Percentiles rank a stretch among this genome's conserved stretches.
phyloP scores from a whole-genome alignment of 257 asterid genomes.

The Lycium ferocissimum region DNA sequence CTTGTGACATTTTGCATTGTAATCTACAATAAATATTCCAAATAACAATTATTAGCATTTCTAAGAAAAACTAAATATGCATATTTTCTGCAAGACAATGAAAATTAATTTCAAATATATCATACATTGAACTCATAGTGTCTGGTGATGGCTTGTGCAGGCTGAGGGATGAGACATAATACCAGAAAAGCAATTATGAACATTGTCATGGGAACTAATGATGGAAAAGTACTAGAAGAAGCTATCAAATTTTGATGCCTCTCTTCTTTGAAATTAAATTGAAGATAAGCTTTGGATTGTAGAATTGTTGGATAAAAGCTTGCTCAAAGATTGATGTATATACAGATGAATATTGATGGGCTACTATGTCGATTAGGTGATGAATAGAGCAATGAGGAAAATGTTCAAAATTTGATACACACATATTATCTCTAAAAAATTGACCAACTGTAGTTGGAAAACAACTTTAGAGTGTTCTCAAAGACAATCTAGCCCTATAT shows the following conservation, averaged over 20 bases:
- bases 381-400: not conserved
- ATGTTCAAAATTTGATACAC: slow-evolving; percentile 4
- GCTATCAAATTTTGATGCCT: not conserved
- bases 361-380: slow-evolving; percentile 45
- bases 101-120: not conserved
- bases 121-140: slow-evolving; percentile 55
- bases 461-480: slow-evolving; percentile 46
- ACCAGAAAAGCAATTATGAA: not conserved
- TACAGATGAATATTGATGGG: slow-evolving; percentile 34
- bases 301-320: slow-evolving; percentile 24
- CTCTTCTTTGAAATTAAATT: not conserved
- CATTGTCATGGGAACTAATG: not conserved
- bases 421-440: not conserved
- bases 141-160: slow-evolving; percentile 46
- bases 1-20: slow-evolving; percentile 62
- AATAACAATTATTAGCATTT: not conserved
- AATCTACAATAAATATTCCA: slow-evolving; percentile 36
- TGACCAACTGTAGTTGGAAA: slow-evolving; percentile 39
- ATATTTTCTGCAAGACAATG: not conserved
- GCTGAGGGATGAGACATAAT: slow-evolving; percentile 32
- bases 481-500: slow-evolving; percentile 40
- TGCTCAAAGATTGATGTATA: not conserved
- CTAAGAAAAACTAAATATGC: not conserved
- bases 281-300: not conserved
- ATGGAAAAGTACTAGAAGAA: not conserved